phyloP scores from a whole-genome alignment of 768 basidiomycete species.

The Chiua virens region DNA sequence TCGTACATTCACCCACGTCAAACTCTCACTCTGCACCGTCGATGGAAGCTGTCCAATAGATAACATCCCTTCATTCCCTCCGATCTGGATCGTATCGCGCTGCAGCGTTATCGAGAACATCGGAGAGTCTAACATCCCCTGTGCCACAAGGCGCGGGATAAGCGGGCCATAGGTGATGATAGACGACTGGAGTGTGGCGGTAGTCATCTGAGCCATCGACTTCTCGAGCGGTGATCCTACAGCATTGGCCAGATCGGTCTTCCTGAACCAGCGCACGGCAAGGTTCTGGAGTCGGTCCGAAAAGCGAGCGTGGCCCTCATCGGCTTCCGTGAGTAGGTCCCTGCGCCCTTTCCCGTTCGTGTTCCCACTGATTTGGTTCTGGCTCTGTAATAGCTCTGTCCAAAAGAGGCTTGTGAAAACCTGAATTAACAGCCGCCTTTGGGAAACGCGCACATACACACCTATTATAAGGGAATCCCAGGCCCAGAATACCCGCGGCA shows the following conservation, averaged over 20 bases:
- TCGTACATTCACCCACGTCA: conserved; percentile 70
- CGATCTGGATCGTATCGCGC: conserved; percentile 65
- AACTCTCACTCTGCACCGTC: conserved; percentile 42
- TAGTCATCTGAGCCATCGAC: conserved; percentile 8
- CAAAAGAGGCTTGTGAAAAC: conserved; percentile 43
- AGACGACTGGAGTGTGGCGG: conserved; percentile 38
- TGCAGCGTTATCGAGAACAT: conserved; percentile 64
- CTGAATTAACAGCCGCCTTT: too few species aligned
- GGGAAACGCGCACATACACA: conserved; percentile 23
- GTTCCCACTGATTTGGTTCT: neutral
- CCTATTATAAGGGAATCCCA: conserved; percentile 78
- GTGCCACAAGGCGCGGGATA: conserved; percentile 45
- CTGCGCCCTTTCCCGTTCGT: neutral
- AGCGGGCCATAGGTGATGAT: conserved; percentile 46
- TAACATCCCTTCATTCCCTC: conserved; percentile 64
- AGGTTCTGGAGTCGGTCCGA: conserved; percentile 11
- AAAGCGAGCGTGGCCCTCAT: neutral
- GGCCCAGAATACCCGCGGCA: conserved; percentile 67
- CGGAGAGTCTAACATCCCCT: conserved; percentile 38
- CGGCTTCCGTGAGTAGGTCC: neutral
- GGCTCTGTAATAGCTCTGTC: conserved; percentile 36
- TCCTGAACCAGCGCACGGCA: conserved; percentile 20
- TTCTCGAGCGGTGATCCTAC: conserved; percentile 1
- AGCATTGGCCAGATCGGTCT: neutral
- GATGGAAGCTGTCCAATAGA: conserved; percentile 66